A percentile compares a stretch with the other conserved stretches of the same genome.
These are phyloP conservation scores for Cantharellus anzutake DNA, from an alignment of 768 basidiomycete genomes.

Conservation along the genomic window DNA sequence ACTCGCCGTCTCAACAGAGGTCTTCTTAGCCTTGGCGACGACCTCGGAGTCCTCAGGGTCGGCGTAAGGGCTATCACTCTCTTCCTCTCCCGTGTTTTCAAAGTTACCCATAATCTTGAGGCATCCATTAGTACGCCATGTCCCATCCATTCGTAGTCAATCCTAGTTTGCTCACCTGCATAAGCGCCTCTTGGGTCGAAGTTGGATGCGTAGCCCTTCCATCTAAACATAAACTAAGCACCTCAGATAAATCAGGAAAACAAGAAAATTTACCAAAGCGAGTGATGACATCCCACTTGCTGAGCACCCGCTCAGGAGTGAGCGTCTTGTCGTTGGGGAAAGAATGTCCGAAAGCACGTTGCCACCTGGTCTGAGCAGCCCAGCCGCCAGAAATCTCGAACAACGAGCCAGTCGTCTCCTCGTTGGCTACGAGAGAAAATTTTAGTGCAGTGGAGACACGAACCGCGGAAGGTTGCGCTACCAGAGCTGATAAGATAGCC, in stretches of 20 bases:
- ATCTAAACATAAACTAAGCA: conserved; percentile 27
- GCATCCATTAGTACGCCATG: background rate
- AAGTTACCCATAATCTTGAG: conserved; percentile 39
- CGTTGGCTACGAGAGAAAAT: conserved; percentile 31
- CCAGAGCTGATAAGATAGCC: conserved; percentile 73
- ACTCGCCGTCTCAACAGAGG: conserved; percentile 32
- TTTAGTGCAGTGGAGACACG: background rate
- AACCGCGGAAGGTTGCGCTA: conserved; percentile 11
- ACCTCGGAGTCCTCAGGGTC: conserved; percentile 51
- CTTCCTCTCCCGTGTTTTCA: conserved; percentile 19
- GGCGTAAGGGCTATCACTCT: conserved; percentile 29
- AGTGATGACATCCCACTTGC: conserved; percentile 71
- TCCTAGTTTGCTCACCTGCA: conserved; percentile 29
- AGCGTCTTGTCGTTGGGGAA: conserved; percentile 65
- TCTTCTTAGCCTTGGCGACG: conserved; percentile 66
- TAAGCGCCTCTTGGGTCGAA: conserved; percentile 53
- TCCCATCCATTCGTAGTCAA: background rate
- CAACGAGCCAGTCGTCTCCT: conserved; percentile 47
- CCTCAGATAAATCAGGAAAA: background rate
- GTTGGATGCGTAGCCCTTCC: conserved; percentile 67
- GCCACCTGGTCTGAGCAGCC: conserved; percentile 86
- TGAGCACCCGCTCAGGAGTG: conserved; percentile 60
- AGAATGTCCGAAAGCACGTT: conserved; percentile 67
- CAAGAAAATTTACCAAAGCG: conserved; percentile 43
- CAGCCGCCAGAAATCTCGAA: conserved; percentile 86